These are phyloP conservation scores for Beta vulgaris DNA, from an alignment of 148 eudicot species.

Conservation along the genomic window DNA sequence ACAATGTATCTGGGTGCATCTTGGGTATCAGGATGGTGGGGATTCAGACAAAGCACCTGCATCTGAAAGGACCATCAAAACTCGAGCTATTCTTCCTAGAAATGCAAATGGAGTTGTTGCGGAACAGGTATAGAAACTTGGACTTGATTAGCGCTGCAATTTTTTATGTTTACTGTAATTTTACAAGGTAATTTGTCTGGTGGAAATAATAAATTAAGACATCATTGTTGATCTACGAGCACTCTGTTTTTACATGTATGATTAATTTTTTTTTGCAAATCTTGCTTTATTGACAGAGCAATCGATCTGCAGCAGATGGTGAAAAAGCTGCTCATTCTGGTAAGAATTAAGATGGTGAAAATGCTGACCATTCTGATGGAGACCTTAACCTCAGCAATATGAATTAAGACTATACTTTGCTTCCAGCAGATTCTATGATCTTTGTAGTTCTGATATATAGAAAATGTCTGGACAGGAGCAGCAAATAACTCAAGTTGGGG, in stretches of 20 bases:
- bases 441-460: slow-evolving; percentile 17
- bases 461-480: slow-evolving; percentile 39
- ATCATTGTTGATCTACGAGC: background rate
- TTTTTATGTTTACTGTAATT: background rate
- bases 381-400: background rate
- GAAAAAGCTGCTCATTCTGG: slow-evolving; percentile 69
- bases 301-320: slow-evolving; percentile 53
- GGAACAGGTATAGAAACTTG: slow-evolving; percentile 55
- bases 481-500: slow-evolving; percentile 66
- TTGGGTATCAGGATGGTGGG: slow-evolving; percentile 48
- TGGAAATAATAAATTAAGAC: background rate
- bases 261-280: slow-evolving; percentile 11
- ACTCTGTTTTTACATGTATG: background rate
- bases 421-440: background rate
- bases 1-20: slow-evolving; percentile 12
- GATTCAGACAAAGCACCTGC: slow-evolving; percentile 69
- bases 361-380: slow-evolving; percentile 46
- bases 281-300: slow-evolving; percentile 41
- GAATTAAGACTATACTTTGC: background rate
- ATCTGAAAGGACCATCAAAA: slow-evolving; percentile 69
- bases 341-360: slow-evolving; percentile 68
- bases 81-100: slow-evolving; percentile 74
- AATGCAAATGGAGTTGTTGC: slow-evolving; percentile 63
- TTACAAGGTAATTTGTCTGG: background rate
- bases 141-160: background rate